Evolutionary conservation across 1,284 basidiomycete species (phyloP).

Genomic region (Ceratobasidium sp.): DNA sequence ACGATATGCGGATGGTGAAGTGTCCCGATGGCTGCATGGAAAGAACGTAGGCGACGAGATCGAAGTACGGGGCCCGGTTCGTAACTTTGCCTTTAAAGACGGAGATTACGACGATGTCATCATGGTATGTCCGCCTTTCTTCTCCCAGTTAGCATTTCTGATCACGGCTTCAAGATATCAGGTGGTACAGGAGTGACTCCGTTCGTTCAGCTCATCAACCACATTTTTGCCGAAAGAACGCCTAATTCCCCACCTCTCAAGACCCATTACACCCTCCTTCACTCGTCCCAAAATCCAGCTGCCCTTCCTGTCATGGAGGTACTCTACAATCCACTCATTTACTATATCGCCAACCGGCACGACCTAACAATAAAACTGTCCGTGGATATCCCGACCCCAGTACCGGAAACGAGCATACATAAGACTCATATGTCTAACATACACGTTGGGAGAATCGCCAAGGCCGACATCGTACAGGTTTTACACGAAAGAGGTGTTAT

Average conservation of each 20-base stretch:
- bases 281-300: slow-evolving; percentile 37
- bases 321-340: slow-evolving; percentile 36
- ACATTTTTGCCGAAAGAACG: slow-evolving; percentile 36
- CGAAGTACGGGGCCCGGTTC: slow-evolving; percentile 77
- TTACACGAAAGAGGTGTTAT: slow-evolving; percentile 34
- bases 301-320: slow-evolving; percentile 38
- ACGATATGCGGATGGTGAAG: slow-evolving; percentile 74
- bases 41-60: slow-evolving; percentile 69
- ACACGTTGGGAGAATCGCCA: slow-evolving; percentile 37
- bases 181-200: slow-evolving; percentile 55
- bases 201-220: slow-evolving; percentile 42
- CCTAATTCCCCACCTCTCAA: slow-evolving; percentile 20
- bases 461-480: slow-evolving; percentile 28
- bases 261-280: slow-evolving; percentile 40
- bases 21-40: slow-evolving; percentile 79
- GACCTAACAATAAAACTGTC: slow-evolving; percentile 36
- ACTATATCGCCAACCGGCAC: slow-evolving; percentile 34
- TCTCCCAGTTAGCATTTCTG: not conserved
- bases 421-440: not conserved
- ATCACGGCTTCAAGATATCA: slow-evolving; percentile 40
- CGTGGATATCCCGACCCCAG: slow-evolving; percentile 37
- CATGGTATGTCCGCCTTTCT: slow-evolving; percentile 60
- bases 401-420: not conserved
- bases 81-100: slow-evolving; percentile 69
- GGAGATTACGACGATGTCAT: slow-evolving; percentile 73